Evolutionary conservation across 495 filamentous ascomycete genomes (phyloP), one percentile per base, ranked within the genome.

Genomic region (Polyplosphaeria fusca): DNA sequence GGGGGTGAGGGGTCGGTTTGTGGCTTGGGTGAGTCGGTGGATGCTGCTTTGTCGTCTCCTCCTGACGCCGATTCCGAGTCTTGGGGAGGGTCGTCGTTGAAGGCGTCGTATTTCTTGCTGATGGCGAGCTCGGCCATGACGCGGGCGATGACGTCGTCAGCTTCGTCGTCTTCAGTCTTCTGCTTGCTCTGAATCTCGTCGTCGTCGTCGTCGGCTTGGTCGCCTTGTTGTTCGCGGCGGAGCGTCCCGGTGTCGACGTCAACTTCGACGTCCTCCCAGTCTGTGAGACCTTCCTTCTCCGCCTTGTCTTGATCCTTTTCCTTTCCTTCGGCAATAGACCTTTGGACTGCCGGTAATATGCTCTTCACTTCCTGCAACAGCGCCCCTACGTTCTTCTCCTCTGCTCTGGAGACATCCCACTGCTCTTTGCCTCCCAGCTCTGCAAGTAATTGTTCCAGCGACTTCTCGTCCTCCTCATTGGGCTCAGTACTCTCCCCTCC

Each of bases 371-470:
- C 70, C 43, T 52, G 50, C 12, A 74, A 18, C 32, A 74, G 42
- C 19, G 40, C 47, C 14, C 49, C 55, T 5, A 73, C 47, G 44
- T 72, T 60, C 24, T 58, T 60, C 39, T 66, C 20, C 43, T 73
- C 71, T 1, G 62, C 50, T 11, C 42, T 46, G 23, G 47, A 39
- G 12, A 71, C 27, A 46, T 65, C 64, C 63, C 63, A 71, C 43
- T 64, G 28, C 48, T 47, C 39, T 32, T 27, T 23, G 22, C 16
- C 46, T 18, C 72, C 74, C 23, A 78, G 48, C 41, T 72, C 66
- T 2, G 62, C 62, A 9, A 78, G 47, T 35, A 78, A 60, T 37
- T 72, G 63, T 25, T 74, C 71, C 11, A 74, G 49, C 26, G 38
- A 68, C 58, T 65, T 55, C 28, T 70, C 71, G 39, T 71, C 64